Evolutionary conservation across 139 green algal species (phyloP).

Genomic region (Auxenochlorella pyrenoidosa): DNA sequence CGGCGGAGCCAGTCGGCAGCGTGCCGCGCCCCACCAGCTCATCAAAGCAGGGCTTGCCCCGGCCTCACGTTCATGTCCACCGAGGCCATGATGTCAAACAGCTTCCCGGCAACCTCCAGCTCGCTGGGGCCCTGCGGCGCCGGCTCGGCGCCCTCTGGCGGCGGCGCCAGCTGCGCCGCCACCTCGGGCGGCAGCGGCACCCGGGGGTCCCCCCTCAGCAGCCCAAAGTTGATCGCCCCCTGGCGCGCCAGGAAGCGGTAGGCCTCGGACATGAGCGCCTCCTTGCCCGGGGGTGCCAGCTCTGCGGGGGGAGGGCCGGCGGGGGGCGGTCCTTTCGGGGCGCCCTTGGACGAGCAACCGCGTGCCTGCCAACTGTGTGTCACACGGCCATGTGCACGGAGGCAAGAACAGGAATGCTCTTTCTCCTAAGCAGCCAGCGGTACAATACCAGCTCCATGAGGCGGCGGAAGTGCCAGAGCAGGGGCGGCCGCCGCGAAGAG

Average conservation of each 20-base stretch:
- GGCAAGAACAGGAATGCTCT: too few relatives aligned
- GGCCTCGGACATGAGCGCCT: conserved; percentile 44
- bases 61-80: conserved; percentile 13
- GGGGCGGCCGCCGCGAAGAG: neutral
- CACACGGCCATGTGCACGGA: too few relatives aligned
- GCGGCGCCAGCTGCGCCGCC: neutral
- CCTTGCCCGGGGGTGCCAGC: conserved; percentile 9
- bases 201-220: conserved; percentile 49
- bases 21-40: too few relatives aligned
- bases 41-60: too few relatives aligned
- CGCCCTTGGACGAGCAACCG: too few relatives aligned
- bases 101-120: conserved; percentile 42
- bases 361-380: too few relatives aligned
- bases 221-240: conserved; percentile 79
- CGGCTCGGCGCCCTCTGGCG: neutral
- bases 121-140: conserved; percentile 21
- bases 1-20: too few relatives aligned
- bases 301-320: neutral
- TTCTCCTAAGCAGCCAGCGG: too few relatives aligned
- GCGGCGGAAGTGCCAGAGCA: too few relatives aligned
- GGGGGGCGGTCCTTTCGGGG: neutral
- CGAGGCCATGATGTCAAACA: conserved; percentile 35
- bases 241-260: conserved; percentile 71
- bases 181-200: conserved; percentile 28
- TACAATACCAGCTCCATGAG: too few relatives aligned